A percentile compares a stretch with the other conserved stretches of the same genome.
These are phyloP conservation scores for Phlebopus sp. DNA, from an alignment of 1,284 basidiomycete genomes.

Conservation along the genomic window DNA sequence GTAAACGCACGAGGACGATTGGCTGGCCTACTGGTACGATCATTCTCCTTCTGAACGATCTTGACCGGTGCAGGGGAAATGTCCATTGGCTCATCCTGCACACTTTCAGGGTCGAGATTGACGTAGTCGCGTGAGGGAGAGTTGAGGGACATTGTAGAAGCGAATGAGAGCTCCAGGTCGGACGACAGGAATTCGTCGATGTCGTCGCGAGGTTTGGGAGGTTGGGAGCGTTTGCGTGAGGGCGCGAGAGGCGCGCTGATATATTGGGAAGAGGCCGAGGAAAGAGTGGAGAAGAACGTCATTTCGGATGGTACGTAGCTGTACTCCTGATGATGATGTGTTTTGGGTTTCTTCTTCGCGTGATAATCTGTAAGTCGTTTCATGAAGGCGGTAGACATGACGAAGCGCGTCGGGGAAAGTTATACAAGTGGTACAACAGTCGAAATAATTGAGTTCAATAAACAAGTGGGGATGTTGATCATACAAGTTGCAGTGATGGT, in stretches of 20 bases:
- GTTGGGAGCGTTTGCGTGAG: conserved; percentile 46
- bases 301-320: conserved; percentile 37
- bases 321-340: conserved; percentile 29
- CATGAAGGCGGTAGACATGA: conserved; percentile 20
- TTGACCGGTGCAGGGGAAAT: conserved; percentile 64
- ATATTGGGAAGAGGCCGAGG: conserved; percentile 41
- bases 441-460: conserved; percentile 7
- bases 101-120: conserved; percentile 44
- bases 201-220: conserved; percentile 44
- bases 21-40: conserved; percentile 27
- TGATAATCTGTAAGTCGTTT: conserved; percentile 27
- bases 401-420: conserved; percentile 2
- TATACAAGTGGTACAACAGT: conserved; percentile 9
- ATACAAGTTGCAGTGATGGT: background rate
- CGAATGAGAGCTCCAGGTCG: conserved; percentile 76
- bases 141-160: conserved; percentile 73
- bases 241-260: conserved; percentile 51
- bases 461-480: conserved; percentile 6
- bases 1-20: conserved; percentile 59
- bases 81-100: conserved; percentile 66
- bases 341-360: conserved; percentile 46
- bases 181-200: conserved; percentile 66
- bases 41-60: conserved; percentile 27
- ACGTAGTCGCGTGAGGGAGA: conserved; percentile 55
- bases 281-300: conserved; percentile 46